Evolutionary conservation across 495 filamentous ascomycete species (phyloP).

Genomic region (Immersiella caudata): DNA sequence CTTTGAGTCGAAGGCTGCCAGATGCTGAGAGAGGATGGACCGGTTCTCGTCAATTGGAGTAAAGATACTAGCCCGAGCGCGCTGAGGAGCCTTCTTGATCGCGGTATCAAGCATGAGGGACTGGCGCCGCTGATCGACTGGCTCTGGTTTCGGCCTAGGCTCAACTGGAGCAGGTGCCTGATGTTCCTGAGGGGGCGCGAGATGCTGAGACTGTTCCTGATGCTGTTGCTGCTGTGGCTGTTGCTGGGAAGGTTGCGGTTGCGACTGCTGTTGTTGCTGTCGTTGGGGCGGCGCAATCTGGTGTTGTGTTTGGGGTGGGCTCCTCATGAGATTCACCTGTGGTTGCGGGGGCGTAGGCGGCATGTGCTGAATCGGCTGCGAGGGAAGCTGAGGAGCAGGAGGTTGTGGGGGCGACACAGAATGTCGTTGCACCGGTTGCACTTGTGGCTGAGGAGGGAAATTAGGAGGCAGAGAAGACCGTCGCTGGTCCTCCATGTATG

Average conservation of each 20-base stretch:
- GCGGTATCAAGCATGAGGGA: conserved; percentile 49
- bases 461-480: conserved; percentile 62
- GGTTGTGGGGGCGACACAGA: conserved; percentile 45
- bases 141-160: conserved; percentile 49
- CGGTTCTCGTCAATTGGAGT: conserved; percentile 93
- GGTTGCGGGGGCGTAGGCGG: conserved; percentile 31
- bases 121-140: conserved; percentile 37
- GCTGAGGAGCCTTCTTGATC: conserved; percentile 72
- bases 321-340: conserved; percentile 42
- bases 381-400: conserved; percentile 39
- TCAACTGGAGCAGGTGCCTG: conserved; percentile 50
- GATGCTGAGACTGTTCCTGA: conserved; percentile 47
- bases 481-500: conserved; percentile 69
- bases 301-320: conserved; percentile 47
- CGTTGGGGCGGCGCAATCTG: conserved; percentile 39
- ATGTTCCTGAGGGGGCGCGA: conserved; percentile 36
- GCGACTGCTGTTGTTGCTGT: conserved; percentile 32
- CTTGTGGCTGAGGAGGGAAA: conserved; percentile 51
- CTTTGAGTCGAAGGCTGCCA: conserved; percentile 60
- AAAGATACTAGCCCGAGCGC: conserved; percentile 89
- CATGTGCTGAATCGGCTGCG: conserved; percentile 32
- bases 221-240: conserved; percentile 40
- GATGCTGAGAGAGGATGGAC: conserved; percentile 85
- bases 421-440: conserved; percentile 40
- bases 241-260: conserved; percentile 41